phyloP scores from a whole-genome alignment of 371 early-diverging fungal genomes.

The Globomyces sp. region DNA sequence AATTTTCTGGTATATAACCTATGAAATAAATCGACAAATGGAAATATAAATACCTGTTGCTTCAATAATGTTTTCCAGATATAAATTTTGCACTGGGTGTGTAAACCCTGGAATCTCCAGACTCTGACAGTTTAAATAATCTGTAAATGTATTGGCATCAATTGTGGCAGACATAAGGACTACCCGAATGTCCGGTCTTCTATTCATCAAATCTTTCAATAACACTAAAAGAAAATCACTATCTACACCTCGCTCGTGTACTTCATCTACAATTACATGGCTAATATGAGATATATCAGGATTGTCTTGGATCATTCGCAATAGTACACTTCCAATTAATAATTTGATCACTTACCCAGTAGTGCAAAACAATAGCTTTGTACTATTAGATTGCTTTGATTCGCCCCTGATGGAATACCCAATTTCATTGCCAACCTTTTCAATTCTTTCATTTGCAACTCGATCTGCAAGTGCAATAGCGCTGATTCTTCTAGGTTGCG shows the following conservation, averaged over 20 bases:
- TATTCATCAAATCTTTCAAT: slow-evolving; percentile 31
- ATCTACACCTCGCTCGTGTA: slow-evolving; percentile 62
- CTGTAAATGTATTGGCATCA: slow-evolving; percentile 40
- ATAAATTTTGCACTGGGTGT: slow-evolving; percentile 71
- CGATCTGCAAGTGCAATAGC: slow-evolving; percentile 59
- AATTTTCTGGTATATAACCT: slow-evolving; percentile 42
- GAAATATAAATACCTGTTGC: slow-evolving; percentile 12
- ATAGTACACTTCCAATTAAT: slow-evolving; percentile 32
- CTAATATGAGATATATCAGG: slow-evolving; percentile 37
- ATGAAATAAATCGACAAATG: no score
- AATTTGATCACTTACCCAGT: slow-evolving; percentile 39
- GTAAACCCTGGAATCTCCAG: slow-evolving; percentile 77
- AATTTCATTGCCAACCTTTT: slow-evolving; percentile 33
- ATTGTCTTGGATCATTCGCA: slow-evolving; percentile 53
- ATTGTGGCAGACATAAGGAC: slow-evolving; percentile 64
- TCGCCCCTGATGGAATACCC: slow-evolving; percentile 62
- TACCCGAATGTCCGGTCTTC: slow-evolving; percentile 30
- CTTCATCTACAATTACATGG: slow-evolving; percentile 63
- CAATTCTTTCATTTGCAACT: slow-evolving; percentile 35
- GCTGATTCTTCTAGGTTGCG: slow-evolving; percentile 47
- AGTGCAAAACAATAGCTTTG: slow-evolving; percentile 59
- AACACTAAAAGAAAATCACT: slow-evolving; percentile 58
- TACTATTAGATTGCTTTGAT: slow-evolving; percentile 30
- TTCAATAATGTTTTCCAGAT: slow-evolving; percentile 37
- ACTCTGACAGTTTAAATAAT: slow-evolving; percentile 57